These are phyloP conservation scores for Sphaerulina vaccinii DNA, from an alignment of 2,329 filamentous ascomycete species.

Conservation along the genomic window DNA sequence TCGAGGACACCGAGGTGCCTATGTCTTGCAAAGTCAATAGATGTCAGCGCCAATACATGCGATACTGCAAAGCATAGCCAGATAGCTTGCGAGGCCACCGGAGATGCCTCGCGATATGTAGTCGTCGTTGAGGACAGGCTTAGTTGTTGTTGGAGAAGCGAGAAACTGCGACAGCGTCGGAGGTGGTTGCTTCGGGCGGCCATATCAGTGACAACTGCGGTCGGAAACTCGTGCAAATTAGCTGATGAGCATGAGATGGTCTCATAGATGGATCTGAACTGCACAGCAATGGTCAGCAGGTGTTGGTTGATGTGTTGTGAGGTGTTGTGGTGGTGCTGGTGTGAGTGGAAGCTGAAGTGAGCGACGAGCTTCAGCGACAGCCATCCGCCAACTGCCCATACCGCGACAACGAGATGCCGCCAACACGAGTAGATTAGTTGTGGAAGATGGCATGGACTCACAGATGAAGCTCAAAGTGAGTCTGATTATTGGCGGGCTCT, in stretches of 20 bases:
- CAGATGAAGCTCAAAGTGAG: constrained; percentile 2
- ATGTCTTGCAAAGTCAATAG: constrained; percentile 1
- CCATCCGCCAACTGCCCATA: not conserved
- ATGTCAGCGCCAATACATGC: not conserved
- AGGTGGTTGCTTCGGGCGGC: constrained; percentile 7
- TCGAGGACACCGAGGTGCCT: not conserved
- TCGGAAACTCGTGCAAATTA: not conserved
- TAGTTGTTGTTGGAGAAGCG: not conserved
- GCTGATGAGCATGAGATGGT: constrained; percentile 4
- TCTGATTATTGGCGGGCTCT: not conserved
- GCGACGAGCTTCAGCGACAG: constrained; percentile 1
- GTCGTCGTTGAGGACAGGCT: not conserved
- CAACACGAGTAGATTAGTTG: constrained; percentile 3
- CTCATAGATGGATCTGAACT: constrained; percentile 2
- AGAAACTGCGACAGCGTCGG: constrained; percentile 9
- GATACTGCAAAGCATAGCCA: not conserved
- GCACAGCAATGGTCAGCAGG: not conserved
- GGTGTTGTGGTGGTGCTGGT: constrained; percentile 5
- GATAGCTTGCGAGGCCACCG: not conserved
- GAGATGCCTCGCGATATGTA: not conserved
- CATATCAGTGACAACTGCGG: constrained; percentile 4
- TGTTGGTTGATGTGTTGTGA: constrained; percentile 2
- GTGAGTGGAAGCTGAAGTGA: constrained; percentile 4
- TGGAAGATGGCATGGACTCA: constrained; percentile 2
- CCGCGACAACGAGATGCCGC: constrained; percentile 13